Conservation (phyloP, 2,329 filamentous ascomycete species). For the Myotisia sp. region DNA sequence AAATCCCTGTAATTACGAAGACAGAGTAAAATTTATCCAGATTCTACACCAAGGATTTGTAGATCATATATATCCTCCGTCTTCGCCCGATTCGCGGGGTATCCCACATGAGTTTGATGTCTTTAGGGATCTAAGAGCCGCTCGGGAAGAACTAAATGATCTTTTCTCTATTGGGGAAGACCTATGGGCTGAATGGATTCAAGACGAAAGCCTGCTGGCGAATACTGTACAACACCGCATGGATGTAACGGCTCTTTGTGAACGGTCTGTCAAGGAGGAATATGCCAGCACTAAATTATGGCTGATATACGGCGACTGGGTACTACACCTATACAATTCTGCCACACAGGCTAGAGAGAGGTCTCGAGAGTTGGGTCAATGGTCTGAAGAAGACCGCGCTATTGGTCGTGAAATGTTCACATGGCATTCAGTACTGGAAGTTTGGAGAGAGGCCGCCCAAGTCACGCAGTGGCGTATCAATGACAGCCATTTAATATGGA, state of each 20-base stretch:
- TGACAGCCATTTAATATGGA: slow-evolving; percentile 48
- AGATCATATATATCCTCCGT: slow-evolving; percentile 33
- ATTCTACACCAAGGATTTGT: slow-evolving; percentile 35
- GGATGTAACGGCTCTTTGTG: slow-evolving; percentile 44
- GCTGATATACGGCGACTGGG: slow-evolving; percentile 49
- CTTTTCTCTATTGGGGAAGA: slow-evolving; percentile 50
- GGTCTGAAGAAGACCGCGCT: slow-evolving; percentile 44
- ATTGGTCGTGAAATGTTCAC: slow-evolving; percentile 47
- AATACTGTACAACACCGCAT: slow-evolving; percentile 43
- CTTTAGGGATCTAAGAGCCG: slow-evolving; percentile 32
- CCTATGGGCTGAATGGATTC: slow-evolving; percentile 49
- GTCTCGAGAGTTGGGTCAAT: slow-evolving; percentile 21
- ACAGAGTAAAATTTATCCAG: slow-evolving; percentile 34
- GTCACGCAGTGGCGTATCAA: slow-evolving; percentile 47
- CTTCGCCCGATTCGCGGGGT: slow-evolving; percentile 31
- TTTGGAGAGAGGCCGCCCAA: slow-evolving; percentile 42
- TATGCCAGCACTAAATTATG: slow-evolving; percentile 47
- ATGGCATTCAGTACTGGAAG: slow-evolving; percentile 40
- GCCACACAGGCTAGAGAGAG: slow-evolving; percentile 27
- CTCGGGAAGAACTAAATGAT: slow-evolving; percentile 45
- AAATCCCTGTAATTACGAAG: slow-evolving; percentile 34
- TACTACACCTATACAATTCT: slow-evolving; percentile 42
- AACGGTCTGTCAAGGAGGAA: slow-evolving; percentile 46
- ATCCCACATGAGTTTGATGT: slow-evolving; percentile 34
- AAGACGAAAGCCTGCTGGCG: slow-evolving; percentile 47